Base-by-base conservation (phyloP, 2,329 filamentous ascomycete genomes). In the Conoideocrella luteorostrata region DNA sequence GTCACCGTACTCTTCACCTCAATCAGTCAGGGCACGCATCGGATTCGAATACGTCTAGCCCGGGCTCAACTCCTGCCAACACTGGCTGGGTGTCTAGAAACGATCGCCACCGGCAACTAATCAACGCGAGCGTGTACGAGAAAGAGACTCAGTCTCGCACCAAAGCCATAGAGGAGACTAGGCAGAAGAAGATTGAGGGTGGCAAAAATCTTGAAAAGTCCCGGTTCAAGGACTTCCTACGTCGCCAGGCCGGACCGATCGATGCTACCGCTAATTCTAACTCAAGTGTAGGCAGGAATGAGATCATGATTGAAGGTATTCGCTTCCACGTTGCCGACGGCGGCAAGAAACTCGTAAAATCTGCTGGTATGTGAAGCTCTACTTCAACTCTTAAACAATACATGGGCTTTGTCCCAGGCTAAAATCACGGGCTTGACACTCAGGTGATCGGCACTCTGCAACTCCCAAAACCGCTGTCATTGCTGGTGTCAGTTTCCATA, bases 281-380 rank as follows among this genome's bases (percentile, higher is more conserved):
- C 44, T 22, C 51, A 24, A 36, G 39, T 12, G 49, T 56, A 61
- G 58, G 64, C 52, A 63, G 68, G 52, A 71, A 86, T 58, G 79
- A 87, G 55, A 71, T 94, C 36, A 63, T 71, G 17, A 73, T 94
- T 41, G 75, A 87, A 43, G 86, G 83, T 53, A 79, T 91, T 41
- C 77, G 77, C 22, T 95, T 93, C 59, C 71, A 74, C 45, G 80
- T 95, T 29, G 71, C 78, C 15, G 80, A 84, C 51, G 82, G 85
- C 51, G 88, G 89, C 52, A 90, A 86, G 72, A 95, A 94, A 66
- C 76, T 95, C 32, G 72, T 86, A 49, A 84, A 84, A 58, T 65
- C 83, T 48, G 74, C 79, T 56, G 84, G 88, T 93, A 68, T 43
- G 60, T n/a, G n/a, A n/a, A n/a, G n/a, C n/a, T n/a, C n/a, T n/a